Conservation (phyloP, 768 basidiomycete genomes). For the Trametes elegans region DNA sequence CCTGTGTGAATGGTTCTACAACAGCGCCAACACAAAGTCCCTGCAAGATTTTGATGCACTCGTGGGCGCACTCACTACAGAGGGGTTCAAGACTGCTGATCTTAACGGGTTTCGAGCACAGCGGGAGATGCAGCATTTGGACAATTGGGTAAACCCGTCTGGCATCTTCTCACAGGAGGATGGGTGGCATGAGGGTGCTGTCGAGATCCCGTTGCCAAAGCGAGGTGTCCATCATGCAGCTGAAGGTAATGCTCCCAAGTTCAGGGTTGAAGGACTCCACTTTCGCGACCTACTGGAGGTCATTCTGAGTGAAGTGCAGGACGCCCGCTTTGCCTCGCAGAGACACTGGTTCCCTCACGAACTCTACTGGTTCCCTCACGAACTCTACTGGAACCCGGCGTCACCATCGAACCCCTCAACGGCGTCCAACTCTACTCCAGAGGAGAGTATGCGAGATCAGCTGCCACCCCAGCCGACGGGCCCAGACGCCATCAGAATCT, state of each 20-base stretch:
- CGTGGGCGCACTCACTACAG: neutral
- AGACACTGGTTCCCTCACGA: neutral
- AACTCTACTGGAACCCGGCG: neutral
- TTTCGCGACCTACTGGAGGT: slow-evolving; percentile 22
- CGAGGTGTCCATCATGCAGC: neutral
- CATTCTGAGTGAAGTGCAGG: neutral
- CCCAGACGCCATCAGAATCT: slow-evolving; percentile 12
- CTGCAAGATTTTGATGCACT: slow-evolving; percentile 27
- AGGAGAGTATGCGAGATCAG: too few relatives aligned
- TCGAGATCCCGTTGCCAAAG: slow-evolving; percentile 28
- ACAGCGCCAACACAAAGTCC: slow-evolving; percentile 28
- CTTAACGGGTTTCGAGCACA: neutral
- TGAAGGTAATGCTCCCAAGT: slow-evolving; percentile 29
- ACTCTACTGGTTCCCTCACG: neutral
- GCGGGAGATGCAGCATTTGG: slow-evolving; percentile 4
- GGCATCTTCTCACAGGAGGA: slow-evolving; percentile 11
- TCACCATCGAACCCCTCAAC: neutral
- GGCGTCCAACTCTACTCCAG: too few relatives aligned
- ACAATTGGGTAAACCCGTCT: neutral
- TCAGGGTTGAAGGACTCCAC: slow-evolving; percentile 29
- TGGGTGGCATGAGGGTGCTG: slow-evolving; percentile 11
- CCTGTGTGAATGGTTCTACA: slow-evolving; percentile 31
- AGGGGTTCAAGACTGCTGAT: neutral
- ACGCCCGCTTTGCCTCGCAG: neutral
- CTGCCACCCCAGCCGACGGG: neutral